Evolutionary conservation across 1,139 yeast species (phyloP), one percentile per base, ranked within the genome.

Genomic region (Yamadazyma sp.): DNA sequence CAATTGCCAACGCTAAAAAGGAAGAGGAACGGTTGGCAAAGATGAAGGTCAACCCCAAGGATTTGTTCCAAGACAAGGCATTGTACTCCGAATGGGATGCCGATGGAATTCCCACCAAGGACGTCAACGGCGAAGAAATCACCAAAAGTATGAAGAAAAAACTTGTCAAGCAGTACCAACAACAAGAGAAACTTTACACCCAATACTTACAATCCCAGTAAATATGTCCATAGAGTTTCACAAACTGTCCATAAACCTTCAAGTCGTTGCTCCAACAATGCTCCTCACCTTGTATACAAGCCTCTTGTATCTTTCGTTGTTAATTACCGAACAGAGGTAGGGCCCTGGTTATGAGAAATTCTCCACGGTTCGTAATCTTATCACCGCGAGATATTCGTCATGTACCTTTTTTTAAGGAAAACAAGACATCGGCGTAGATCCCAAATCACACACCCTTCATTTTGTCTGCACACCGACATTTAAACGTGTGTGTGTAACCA

Each of bases 111-210:
- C 99, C 99, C 12, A 72, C 81, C 1, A 82, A 81, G 56, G 89
- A 83, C 47, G 73, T 65, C 31, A 79, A 78, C 12, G 98, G 98
- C 8, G 88, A 83, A 53, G 95, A 89, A 42, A 74, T 91, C n/a
- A 77, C 95, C 37, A 92, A 92, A 68, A 86, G 96, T 58, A 80
- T 83, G 70, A 72, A 72, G 46, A 92, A 92, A 75, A 91, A 91
- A 65, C 70, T 91, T 49, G 63, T 70, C 45, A 92, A 92, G 65
- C 85, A 77, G 56, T 80, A 78, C 61, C 87, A 83, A 42, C 83
- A 76, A 41, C 99, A 92, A 61, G 82, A 81, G 57, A 89, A 89
- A 67, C 73, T 91, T 32, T 80, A 89, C 58, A 80, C 82, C 28
- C 89, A 85, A 55, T 87, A 78, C 47, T 56, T 66, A 49, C 56